phyloP scores from a whole-genome alignment of 2,329 filamentous ascomycete species.

The Aspergillus fumigatiaffinis region DNA sequence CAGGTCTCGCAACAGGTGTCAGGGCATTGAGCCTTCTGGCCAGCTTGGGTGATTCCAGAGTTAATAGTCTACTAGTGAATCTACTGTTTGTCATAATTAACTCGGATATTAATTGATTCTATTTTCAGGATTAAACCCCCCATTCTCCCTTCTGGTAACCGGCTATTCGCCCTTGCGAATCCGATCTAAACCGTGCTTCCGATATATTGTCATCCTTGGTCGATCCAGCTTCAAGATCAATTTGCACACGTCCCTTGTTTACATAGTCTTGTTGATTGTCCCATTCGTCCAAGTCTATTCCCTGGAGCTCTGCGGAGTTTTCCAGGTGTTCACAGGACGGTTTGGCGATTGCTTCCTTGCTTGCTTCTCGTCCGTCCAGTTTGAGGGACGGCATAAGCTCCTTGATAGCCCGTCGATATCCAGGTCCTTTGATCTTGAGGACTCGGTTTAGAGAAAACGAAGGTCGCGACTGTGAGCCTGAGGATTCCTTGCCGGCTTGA shows the following conservation, averaged over 20 bases:
- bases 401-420: conserved; percentile 5
- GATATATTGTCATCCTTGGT: neutral
- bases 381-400: neutral
- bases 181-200: neutral
- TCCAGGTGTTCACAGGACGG: neutral
- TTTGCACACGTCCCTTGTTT: neutral
- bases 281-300: neutral
- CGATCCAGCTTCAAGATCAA: conserved; percentile 1
- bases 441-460: conserved; percentile 16
- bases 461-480: conserved; percentile 15
- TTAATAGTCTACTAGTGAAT: too few relatives aligned
- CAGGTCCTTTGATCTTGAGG: conserved; percentile 8
- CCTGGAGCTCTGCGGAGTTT: neutral
- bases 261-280: neutral
- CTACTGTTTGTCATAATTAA: too few relatives aligned
- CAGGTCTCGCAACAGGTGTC: too few relatives aligned
- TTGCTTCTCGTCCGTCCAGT: neutral
- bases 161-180: too few relatives aligned
- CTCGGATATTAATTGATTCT: too few relatives aligned
- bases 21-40: too few relatives aligned
- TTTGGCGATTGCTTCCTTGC: neutral
- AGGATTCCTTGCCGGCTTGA: conserved; percentile 15
- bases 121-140: too few relatives aligned
- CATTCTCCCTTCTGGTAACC: too few relatives aligned
- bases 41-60: too few relatives aligned